A percentile compares a stretch with the other conserved stretches of the same genome.
These are phyloP conservation scores for Venturia pyrina DNA, from an alignment of 2,329 filamentous ascomycete species.

Conservation along the genomic window DNA sequence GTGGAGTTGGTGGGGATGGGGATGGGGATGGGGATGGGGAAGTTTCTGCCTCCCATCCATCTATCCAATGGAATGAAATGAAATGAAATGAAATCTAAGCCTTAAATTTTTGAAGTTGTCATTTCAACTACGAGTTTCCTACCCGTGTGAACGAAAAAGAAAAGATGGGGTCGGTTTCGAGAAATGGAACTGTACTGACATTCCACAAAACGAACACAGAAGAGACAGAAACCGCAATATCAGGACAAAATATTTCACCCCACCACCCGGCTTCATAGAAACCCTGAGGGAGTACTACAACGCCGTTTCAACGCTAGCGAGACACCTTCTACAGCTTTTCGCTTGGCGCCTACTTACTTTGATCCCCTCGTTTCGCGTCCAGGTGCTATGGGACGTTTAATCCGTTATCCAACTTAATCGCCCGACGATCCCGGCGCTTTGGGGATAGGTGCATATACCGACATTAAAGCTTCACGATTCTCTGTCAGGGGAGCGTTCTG, in stretches of 20 bases:
- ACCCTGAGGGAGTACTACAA: background rate
- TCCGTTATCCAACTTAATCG: conserved; percentile 34
- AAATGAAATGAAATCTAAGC: no score
- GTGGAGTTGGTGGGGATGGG: no score
- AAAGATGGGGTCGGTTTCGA: no score
- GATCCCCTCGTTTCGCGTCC: background rate
- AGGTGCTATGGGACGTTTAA: no score
- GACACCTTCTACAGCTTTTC: background rate
- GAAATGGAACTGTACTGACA: no score
- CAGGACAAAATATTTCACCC: background rate
- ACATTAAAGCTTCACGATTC: conserved; percentile 54
- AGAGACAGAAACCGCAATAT: background rate
- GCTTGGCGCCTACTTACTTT: background rate
- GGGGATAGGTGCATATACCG: conserved; percentile 53
- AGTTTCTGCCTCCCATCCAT: no score
- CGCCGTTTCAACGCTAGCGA: background rate
- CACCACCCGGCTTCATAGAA: background rate
- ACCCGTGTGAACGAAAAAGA: no score
- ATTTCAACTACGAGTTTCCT: no score
- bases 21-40: background rate
- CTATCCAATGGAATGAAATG: no score
- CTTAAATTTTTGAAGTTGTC: no score
- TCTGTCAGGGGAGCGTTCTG: conserved; percentile 32
- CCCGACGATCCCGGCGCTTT: conserved; percentile 30
- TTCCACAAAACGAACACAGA: background rate